phyloP scores from a whole-genome alignment of 371 early-diverging fungal species.

The Coemansia sp. region DNA sequence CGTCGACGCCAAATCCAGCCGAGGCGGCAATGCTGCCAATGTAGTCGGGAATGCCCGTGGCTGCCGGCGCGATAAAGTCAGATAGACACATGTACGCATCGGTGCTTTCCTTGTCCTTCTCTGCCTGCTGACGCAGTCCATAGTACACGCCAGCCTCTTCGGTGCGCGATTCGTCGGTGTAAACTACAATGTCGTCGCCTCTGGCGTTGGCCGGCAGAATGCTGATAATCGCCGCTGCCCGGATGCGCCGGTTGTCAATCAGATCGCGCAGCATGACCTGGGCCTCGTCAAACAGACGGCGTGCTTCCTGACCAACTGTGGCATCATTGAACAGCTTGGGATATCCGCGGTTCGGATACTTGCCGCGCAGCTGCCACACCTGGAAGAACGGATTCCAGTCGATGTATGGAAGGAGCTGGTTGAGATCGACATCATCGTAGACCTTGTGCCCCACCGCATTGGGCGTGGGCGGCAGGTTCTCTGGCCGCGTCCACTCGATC shows the following conservation, averaged over 20 bases:
- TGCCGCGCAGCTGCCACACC: slow-evolving; percentile 92
- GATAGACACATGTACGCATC: slow-evolving; percentile 87
- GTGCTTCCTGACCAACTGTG: slow-evolving; percentile 87
- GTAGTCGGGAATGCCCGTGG: slow-evolving; percentile 74
- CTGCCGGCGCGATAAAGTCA: slow-evolving; percentile 85
- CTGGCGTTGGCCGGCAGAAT: slow-evolving; percentile 83
- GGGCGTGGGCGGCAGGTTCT: slow-evolving; percentile 66
- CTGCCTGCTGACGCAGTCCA: slow-evolving; percentile 73
- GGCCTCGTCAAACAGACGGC: slow-evolving; percentile 84
- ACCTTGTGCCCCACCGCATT: slow-evolving; percentile 76
- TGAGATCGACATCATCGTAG: slow-evolving; percentile 73
- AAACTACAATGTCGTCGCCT: slow-evolving; percentile 81
- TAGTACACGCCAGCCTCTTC: slow-evolving; percentile 69
- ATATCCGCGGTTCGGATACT: slow-evolving; percentile 92
- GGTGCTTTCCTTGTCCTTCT: slow-evolving; percentile 65
- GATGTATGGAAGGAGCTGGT: slow-evolving; percentile 70
- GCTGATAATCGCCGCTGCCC: slow-evolving; percentile 75
- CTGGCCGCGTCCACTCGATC: slow-evolving; percentile 68
- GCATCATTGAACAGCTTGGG: slow-evolving; percentile 95
- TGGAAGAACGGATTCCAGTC: slow-evolving; percentile 98
- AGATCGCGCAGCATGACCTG: slow-evolving; percentile 75
- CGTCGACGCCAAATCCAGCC: slow-evolving; percentile 85
- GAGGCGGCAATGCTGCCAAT: slow-evolving; percentile 90
- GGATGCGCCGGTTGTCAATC: slow-evolving; percentile 65
- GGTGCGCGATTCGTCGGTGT: slow-evolving; percentile 66